These are phyloP conservation scores for Rhodotorula sp. DNA, from an alignment of 1,284 basidiomycete genomes.

Conservation along the genomic window DNA sequence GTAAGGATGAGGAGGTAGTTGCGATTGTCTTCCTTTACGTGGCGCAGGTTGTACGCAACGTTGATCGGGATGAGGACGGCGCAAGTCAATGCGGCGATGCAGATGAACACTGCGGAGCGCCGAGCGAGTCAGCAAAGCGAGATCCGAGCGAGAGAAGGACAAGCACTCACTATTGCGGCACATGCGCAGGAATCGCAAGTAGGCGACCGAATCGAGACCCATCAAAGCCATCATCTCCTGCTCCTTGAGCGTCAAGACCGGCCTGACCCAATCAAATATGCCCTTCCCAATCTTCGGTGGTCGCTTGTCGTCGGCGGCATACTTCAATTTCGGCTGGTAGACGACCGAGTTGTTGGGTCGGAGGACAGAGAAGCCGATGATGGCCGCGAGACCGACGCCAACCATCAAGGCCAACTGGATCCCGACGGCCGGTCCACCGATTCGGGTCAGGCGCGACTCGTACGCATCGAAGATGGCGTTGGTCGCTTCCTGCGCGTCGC, in stretches of 20 bases:
- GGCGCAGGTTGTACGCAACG: constrained; percentile 63
- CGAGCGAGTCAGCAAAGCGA: not conserved
- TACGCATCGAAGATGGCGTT: constrained; percentile 13
- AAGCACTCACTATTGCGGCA: constrained; percentile 63
- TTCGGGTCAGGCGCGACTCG: constrained; percentile 18
- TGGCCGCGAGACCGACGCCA: constrained; percentile 53
- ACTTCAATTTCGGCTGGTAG: constrained; percentile 84
- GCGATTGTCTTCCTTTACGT: constrained; percentile 56
- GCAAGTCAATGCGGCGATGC: constrained; percentile 65
- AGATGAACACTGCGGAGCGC: constrained; percentile 55
- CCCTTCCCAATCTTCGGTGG: constrained; percentile 77
- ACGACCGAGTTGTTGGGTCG: constrained; percentile 74
- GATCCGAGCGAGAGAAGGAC: not conserved
- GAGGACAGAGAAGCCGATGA: constrained; percentile 70
- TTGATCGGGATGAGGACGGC: constrained; percentile 64
- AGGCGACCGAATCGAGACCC: constrained; percentile 87
- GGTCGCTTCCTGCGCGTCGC: constrained; percentile 15
- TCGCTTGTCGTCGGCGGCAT: constrained; percentile 73
- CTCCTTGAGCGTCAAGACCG: constrained; percentile 79
- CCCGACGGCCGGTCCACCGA: constrained; percentile 5
- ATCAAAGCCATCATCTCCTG: constrained; percentile 83
- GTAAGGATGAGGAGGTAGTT: constrained; percentile 72
- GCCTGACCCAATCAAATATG: constrained; percentile 64
- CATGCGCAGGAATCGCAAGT: constrained; percentile 86
- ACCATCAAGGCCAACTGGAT: constrained; percentile 64